Base-by-base conservation (phyloP, 192 early-diverging fungal genomes). In the Coemansia sp. region DNA sequence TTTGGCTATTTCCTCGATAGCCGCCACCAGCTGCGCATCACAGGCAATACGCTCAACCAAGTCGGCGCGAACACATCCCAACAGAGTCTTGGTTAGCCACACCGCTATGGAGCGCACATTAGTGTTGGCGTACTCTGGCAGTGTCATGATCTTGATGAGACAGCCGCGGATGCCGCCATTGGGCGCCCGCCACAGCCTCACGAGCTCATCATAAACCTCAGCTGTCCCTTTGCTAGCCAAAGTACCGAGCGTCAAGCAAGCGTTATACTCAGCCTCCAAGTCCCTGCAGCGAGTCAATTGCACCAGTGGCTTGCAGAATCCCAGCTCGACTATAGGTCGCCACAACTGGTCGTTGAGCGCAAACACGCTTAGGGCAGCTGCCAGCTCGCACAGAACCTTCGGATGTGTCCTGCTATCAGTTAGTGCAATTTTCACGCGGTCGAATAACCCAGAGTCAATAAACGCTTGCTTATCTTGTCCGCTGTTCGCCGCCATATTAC, bases 401-500 rank as follows among this genome's bases (percentile, higher is more conserved):
- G 62, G 30, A 7, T 40, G 43, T 1, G 55, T 33, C 6, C 50
- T 44, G 32, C 62, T 67, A n/a, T 37, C 42, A 7, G 40, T 35
- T 4, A 80, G 46, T 1, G 69, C 73, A 2, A 30, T 33, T 16
- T 66, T 33, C n/a, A 80, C 8, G 19, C 66, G 57, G 17, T 68
- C 78, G 33, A 80, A 69, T 19, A 80, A 63, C 9, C 70, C 78
- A 8, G 66, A 57, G 4, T 68, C 78, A 39, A 75, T 49, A 28
- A 75, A 39, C 26, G 47, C 43, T 44, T 75, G 73, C 30, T 73
- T 73, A 57, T 69, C 60, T 13, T 57, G 40, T 14, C 69, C 63
- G 46, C 62, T 64, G 62, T 75, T 72, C 23, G 78, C 78, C 3
- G 66, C 78, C 35, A 75, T 57, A 55, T 80, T 80, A 73, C 78